Percentiles rank a stretch among this genome's conserved stretches.
These are phyloP conservation scores for Phialophora verrucosa DNA, from an alignment of 2,329 filamentous ascomycete species.

Conservation along the genomic window DNA sequence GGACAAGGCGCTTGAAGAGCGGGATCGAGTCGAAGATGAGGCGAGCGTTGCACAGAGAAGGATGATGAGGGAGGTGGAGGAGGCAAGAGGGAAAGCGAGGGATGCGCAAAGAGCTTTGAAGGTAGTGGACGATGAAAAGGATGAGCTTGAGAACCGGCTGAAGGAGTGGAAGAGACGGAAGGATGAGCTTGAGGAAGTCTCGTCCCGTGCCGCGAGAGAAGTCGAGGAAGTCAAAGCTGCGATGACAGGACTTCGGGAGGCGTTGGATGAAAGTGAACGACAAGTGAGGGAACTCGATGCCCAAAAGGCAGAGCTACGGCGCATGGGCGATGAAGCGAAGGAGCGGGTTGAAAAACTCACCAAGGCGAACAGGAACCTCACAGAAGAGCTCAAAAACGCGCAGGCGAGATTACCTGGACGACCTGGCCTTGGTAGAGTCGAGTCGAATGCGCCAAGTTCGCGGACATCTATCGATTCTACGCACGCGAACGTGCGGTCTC, in stretches of 20 bases:
- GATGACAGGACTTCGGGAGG: constrained; percentile 76
- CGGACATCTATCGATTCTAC: constrained; percentile 64
- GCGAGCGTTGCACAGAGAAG: constrained; percentile 76
- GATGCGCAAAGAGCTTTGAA: constrained; percentile 81
- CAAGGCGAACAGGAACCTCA: constrained; percentile 67
- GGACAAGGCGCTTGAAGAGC: constrained; percentile 90
- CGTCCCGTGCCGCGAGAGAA: constrained; percentile 73
- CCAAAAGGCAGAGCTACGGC: constrained; percentile 76
- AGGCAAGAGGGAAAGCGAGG: constrained; percentile 76
- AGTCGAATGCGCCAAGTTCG: constrained; percentile 58
- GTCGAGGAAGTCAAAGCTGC: constrained; percentile 75
- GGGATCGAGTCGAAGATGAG: constrained; percentile 91
- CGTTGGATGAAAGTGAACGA: constrained; percentile 85
- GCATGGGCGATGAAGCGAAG: constrained; percentile 77
- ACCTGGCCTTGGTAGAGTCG: constrained; percentile 42
- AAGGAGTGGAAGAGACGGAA: constrained; percentile 74
- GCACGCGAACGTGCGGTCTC: constrained; percentile 36
- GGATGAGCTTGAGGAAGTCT: constrained; percentile 75
- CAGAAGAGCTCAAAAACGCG: constrained; percentile 62
- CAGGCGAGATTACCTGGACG: constrained; percentile 44
- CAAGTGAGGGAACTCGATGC: constrained; percentile 83
- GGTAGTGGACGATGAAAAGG: constrained; percentile 72
- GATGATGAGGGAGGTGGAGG: constrained; percentile 82
- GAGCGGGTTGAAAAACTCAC: constrained; percentile 77
- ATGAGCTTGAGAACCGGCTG: constrained; percentile 75